Conservation (phyloP, 768 basidiomycete species). For the Auricularia sp. region DNA sequence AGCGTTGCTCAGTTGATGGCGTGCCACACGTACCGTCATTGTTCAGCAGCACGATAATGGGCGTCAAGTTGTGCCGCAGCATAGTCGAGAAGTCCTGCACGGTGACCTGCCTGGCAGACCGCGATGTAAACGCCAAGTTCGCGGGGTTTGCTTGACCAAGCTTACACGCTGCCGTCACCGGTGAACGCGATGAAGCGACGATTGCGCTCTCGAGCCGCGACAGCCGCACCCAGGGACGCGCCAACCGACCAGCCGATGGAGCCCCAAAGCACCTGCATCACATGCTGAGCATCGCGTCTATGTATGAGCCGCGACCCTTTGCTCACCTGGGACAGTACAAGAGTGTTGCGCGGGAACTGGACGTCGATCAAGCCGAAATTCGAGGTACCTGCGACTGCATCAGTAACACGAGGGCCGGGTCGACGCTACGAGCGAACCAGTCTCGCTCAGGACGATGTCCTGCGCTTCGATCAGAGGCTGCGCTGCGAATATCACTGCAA, state of each 20-base stretch:
- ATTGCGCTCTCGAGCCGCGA: conserved; percentile 60
- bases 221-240: conserved; percentile 63
- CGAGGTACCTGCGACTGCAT: too few species aligned
- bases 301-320: conserved; percentile 28
- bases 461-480: too few species aligned
- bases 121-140: neutral
- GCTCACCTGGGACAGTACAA: neutral
- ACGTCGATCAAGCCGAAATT: neutral
- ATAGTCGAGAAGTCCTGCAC: conserved; percentile 82
- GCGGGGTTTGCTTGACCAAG: conserved; percentile 3
- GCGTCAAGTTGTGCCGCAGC: conserved; percentile 60
- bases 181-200: conserved; percentile 73
- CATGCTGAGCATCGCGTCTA: neutral
- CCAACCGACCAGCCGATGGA: conserved; percentile 88
- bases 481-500: too few species aligned
- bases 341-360: neutral
- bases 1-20: conserved; percentile 2
- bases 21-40: conserved; percentile 30
- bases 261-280: conserved; percentile 77
- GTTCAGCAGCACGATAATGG: conserved; percentile 78
- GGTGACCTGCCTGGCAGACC: conserved; percentile 48
- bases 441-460: neutral
- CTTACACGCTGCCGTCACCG: conserved; percentile 71
- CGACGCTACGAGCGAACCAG: neutral
- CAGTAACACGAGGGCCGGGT: too few species aligned